Percentiles rank a stretch among this genome's conserved stretches.
phyloP scores from a whole-genome alignment of 1,139 yeast genomes.

The Debaryomyces udenii region DNA sequence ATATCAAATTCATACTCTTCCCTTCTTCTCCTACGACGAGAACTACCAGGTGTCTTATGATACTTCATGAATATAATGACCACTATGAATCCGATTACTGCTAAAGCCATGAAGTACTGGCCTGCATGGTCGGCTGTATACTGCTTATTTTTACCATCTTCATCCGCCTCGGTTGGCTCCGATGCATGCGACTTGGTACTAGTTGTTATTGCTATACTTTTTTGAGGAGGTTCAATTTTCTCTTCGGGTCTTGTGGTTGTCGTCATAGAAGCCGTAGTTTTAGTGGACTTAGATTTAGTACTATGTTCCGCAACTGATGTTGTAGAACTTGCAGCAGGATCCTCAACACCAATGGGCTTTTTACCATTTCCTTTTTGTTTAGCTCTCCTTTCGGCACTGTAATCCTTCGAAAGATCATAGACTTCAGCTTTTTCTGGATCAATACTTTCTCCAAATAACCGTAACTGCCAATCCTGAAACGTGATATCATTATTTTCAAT shows the following conservation, averaged over 20 bases:
- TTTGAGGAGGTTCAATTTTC: constrained; percentile 10
- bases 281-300: constrained; percentile 11
- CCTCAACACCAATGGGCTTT: constrained; percentile 8
- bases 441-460: constrained; percentile 77
- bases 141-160: constrained; percentile 37
- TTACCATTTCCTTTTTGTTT: constrained; percentile 19
- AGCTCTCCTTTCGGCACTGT: constrained; percentile 43
- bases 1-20: constrained; percentile 81
- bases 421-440: constrained; percentile 63
- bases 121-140: constrained; percentile 46
- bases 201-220: constrained; percentile 5
- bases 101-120: constrained; percentile 61
- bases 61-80: constrained; percentile 56
- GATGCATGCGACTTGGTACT: constrained; percentile 6
- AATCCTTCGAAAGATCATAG: constrained; percentile 43
- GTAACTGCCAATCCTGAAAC: constrained; percentile 73
- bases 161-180: constrained; percentile 22
- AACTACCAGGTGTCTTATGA: constrained; percentile 51
- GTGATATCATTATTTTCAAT: constrained; percentile 38
- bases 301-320: neutral
- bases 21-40: constrained; percentile 64
- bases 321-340: constrained; percentile 5
- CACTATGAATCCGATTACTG: constrained; percentile 61
- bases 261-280: constrained; percentile 10
- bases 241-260: constrained; percentile 12